Conservation (phyloP, 2,329 filamentous ascomycete species). For the Claviceps sp. region DNA sequence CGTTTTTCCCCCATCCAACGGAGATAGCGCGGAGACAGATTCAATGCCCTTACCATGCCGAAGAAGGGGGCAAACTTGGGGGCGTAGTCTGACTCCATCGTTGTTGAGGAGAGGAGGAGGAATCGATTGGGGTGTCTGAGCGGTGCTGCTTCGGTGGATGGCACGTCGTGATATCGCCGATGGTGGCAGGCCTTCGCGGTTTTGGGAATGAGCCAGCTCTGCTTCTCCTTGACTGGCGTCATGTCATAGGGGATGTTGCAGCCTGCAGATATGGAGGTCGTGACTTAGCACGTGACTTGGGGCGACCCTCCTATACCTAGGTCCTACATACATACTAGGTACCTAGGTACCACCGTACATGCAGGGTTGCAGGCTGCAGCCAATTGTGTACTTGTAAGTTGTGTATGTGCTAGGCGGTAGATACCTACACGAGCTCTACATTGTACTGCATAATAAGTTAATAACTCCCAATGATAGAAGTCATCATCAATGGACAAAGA, state of each 20-base stretch:
- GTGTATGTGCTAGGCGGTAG: no score
- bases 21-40: background rate
- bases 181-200: background rate
- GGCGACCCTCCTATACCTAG: no score
- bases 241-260: background rate
- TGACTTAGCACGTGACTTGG: background rate
- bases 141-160: background rate
- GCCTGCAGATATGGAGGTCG: background rate
- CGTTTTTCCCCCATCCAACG: background rate
- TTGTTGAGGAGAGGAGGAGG: constrained; percentile 15
- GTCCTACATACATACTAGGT: no score
- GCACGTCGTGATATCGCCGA: background rate
- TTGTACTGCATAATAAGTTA: no score
- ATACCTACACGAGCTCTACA: no score
- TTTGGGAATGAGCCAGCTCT: background rate
- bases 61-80: constrained; percentile 81
- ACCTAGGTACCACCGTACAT: no score
- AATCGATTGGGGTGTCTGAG: background rate
- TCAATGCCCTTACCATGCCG: constrained; percentile 56
- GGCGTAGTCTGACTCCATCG: constrained; percentile 47
- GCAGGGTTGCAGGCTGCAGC: no score
- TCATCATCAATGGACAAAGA: no score
- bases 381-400: no score
- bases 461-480: no score
- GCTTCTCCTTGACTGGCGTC: background rate